Base-by-base conservation (phyloP, 768 basidiomycete genomes). In the Podaxis sp. region DNA sequence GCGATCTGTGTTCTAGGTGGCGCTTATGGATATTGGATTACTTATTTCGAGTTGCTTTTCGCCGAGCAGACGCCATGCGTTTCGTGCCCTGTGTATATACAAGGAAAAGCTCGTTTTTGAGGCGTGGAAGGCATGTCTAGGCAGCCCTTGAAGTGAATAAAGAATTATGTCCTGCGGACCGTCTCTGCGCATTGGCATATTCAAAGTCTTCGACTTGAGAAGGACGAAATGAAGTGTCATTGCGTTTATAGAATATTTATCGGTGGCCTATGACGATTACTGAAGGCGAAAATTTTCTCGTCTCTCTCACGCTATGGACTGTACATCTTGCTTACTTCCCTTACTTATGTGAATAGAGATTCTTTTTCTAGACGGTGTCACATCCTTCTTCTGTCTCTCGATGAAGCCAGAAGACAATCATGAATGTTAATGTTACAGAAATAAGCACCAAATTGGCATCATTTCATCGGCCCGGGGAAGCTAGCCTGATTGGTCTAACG, bases 321-420 rank as follows among this genome's bases (percentile, higher is more conserved):
- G 44, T 20, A n/a, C 20, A 54, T 17, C 22, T 56, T 40, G 40
- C 40, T 41, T 44, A 40, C 56, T 44, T n/a, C 13, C 15, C 40
- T 30, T 17, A 24, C 41, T 12, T 3, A 37, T 33, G 33, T n/a
- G 44, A 48, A 33, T 36, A 49, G 22, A 20, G 30, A 4, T 36
- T 28, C 46, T 48, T 28, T 26, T 37, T 58, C 20, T 49, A 49
- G 57, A 36, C 22, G 13, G 46, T 33, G 57, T 46, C 57, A 49
- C 56, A 26, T 17, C 33, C 44, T 58, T 46, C 40, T 57, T 46
- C 56, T 46, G 56, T 57, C 56, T 57, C 20, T 57, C 24, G 6
- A 57, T 26, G 56, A 38, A 48, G 11, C 57, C 57, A 58, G 57
- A 58, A 58, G 57, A 30, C 37, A 46, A 49, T 57, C n/a, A 56